Evolutionary conservation across 2,329 filamentous ascomycete species (phyloP), one percentile per base, ranked within the genome.

Genomic region (Fusarium torreyae): DNA sequence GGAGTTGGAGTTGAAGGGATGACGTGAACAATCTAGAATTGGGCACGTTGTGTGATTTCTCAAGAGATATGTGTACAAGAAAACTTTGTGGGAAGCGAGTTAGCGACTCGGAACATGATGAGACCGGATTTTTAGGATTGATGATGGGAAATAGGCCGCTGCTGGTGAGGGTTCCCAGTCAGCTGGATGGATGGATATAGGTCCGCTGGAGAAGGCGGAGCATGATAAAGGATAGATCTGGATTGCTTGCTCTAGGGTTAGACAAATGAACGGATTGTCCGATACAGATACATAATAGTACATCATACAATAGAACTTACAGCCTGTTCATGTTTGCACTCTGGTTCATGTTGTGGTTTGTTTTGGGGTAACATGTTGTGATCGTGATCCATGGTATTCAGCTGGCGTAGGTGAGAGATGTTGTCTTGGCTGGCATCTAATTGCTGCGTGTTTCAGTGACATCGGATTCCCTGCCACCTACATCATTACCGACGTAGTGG

Each of bases 201-300:
- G 51, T 54, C 40, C 58, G 68, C 68, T 46, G 49, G 45, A 51
- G 70, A 53, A 44, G 48, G 64, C 55, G 43, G 43, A 49, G 64
- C 62, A 70, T 62, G 66, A 75, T 72, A 66, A 62, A 73, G 64
- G 70, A 72, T 75, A 74, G 73, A 75, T 58, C 60, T 63, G 66
- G 62, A 45, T 64, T 62, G 61, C 55, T 66, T 68, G 55, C 66
- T 57, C 66, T 63, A 69, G 59, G 63, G 72, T 72, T 72, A 75
- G 71, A 75, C 63, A 66, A 73, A 74, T 72, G 73, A 74, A 75
- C 55, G 70, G 61, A 68, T 66, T 66, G 63, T 69, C 71, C 61
- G 52, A 68, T 61, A 57, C 44, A 57, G 45, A 65, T 70, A 69
- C 55, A 61, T 71, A 66, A 73, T 68, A 72, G 31, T 68, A 73